Evolutionary conservation across 345 rosid species (phyloP).

Genomic region (Microthlaspi erraticum): DNA sequence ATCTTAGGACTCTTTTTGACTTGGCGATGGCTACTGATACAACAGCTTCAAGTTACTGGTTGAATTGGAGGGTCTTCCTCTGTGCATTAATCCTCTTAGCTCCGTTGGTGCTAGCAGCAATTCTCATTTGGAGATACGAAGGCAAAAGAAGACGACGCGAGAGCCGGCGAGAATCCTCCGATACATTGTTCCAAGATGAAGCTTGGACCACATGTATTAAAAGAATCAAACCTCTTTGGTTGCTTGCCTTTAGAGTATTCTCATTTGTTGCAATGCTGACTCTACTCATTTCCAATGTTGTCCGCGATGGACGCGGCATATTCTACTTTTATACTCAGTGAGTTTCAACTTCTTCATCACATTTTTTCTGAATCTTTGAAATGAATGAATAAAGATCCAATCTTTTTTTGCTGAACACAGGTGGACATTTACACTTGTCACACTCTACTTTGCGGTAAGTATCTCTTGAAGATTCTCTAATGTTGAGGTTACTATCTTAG

Average conservation of each 20-base stretch:
- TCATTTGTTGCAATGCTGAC: conserved; percentile 62
- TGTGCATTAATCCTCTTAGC: conserved; percentile 66
- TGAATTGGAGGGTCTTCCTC: conserved; percentile 87
- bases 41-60: conserved; percentile 72
- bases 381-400: conserved; percentile 8
- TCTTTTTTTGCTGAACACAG: conserved; percentile 51
- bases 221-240: conserved; percentile 70
- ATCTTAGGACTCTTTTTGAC: conserved; percentile 37
- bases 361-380: conserved; percentile 17
- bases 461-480: conserved; percentile 11
- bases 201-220: conserved; percentile 79
- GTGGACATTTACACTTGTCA: conserved; percentile 94
- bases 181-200: conserved; percentile 64
- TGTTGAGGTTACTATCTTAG: conserved; percentile 13
- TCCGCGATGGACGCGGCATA: conserved; percentile 68
- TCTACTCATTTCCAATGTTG: conserved; percentile 56
- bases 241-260: conserved; percentile 65
- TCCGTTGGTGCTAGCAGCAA: conserved; percentile 46
- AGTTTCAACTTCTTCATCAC: conserved; percentile 41
- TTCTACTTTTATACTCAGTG: conserved; percentile 95
- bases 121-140: conserved; percentile 74
- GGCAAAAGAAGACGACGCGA: conserved; percentile 44
- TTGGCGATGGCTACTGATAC: conserved; percentile 68
- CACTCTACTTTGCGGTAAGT: conserved; percentile 84
- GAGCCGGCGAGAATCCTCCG: conserved; percentile 44